Evolutionary conservation across 2,329 filamentous ascomycete species (phyloP).

Genomic region (Sporothrix phasma): DNA sequence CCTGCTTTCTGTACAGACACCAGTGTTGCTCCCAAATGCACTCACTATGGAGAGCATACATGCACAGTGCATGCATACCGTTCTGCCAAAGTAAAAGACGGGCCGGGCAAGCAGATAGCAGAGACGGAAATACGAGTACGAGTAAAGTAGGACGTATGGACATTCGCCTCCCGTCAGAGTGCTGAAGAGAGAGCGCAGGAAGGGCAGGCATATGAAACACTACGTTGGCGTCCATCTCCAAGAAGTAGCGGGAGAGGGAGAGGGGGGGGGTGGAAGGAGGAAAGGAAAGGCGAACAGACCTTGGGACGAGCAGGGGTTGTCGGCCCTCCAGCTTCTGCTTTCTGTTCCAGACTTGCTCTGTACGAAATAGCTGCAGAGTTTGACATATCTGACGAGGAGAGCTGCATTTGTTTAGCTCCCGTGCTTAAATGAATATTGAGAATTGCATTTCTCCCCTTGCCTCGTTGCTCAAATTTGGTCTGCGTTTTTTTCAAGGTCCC

Average conservation of each 20-base stretch:
- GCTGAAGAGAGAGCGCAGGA: background rate
- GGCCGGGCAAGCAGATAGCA: background rate
- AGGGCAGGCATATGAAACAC: conserved; percentile 5
- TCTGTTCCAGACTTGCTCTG: too few relatives aligned
- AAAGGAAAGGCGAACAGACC: background rate
- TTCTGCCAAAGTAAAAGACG: background rate
- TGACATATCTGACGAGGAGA: too few relatives aligned
- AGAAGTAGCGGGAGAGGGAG: background rate
- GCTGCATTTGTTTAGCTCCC: background rate
- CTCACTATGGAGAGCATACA: background rate
- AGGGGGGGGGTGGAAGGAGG: background rate
- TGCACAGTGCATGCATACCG: conserved; percentile 3
- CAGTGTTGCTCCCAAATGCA: background rate
- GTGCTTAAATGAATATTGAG: background rate
- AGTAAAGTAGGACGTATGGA: background rate
- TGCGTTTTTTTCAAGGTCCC: background rate
- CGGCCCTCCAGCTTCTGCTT: background rate
- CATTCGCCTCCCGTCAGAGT: background rate
- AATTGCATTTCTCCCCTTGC: background rate
- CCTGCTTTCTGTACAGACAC: background rate
- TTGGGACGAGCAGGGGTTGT: background rate
- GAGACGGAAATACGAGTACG: background rate
- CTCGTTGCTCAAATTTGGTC: background rate
- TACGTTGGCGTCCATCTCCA: background rate
- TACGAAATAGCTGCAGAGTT: background rate